Conservation (phyloP, 192 early-diverging fungal genomes). For the Coemansia asiatica region DNA sequence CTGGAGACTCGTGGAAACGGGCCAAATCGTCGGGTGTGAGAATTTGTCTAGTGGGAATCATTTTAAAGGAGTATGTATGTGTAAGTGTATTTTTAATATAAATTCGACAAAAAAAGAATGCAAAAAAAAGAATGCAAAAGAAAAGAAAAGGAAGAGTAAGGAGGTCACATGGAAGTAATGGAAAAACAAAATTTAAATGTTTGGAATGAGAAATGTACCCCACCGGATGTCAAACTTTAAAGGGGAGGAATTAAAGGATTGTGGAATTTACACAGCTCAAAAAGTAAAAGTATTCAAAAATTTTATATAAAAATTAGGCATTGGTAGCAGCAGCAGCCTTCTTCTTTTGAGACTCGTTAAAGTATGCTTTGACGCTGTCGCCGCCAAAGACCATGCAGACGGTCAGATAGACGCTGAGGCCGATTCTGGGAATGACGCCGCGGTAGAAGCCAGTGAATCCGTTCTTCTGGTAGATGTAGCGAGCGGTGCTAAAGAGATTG, state of each 20-base stretch:
- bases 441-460: constrained; percentile 92
- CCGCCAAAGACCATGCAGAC: constrained; percentile 88
- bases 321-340: constrained; percentile 7
- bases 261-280: not conserved
- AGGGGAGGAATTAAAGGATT: not conserved
- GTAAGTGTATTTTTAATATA: not conserved
- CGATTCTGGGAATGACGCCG: constrained; percentile 77
- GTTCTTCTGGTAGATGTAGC: constrained; percentile 89
- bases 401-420: constrained; percentile 78
- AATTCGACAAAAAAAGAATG: not conserved
- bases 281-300: not conserved
- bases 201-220: not conserved
- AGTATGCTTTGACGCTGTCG: constrained; percentile 57
- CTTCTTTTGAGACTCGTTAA: constrained; percentile 39
- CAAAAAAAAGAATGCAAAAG: not conserved
- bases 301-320: not conserved
- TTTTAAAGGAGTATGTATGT: not conserved
- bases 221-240: constrained; percentile 71
- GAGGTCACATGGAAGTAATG: no score
- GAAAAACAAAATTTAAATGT: constrained; percentile 2
- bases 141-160: no score
- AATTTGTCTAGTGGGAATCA: constrained; percentile 60
- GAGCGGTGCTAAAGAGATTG: constrained; percentile 79
- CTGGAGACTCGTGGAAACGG: constrained; percentile 66
- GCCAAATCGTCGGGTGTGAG: constrained; percentile 84